Percentiles rank a stretch among this genome's conserved stretches.
These are phyloP conservation scores for Pouteria campechiana DNA, from an alignment of 179 eudicot species.

Conservation along the genomic window DNA sequence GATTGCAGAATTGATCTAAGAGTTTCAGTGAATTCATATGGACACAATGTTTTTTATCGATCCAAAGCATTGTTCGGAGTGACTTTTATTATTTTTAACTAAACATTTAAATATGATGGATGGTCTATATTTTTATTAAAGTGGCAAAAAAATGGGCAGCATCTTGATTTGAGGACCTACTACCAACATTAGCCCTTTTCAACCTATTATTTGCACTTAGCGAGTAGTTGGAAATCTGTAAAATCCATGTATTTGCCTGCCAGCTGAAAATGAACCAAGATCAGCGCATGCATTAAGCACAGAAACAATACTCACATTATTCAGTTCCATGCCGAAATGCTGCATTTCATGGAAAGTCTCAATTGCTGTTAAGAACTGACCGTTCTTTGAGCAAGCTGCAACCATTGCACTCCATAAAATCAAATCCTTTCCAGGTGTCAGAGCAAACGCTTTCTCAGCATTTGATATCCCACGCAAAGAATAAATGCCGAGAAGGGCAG, in stretches of 20 bases:
- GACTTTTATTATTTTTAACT: too few species aligned
- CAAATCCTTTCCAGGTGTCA: slow-evolving; percentile 29
- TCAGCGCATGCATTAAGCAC: slow-evolving; percentile 60
- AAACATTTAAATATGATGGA: too few species aligned
- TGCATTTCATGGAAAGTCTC: slow-evolving; percentile 38
- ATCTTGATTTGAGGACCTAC: too few species aligned
- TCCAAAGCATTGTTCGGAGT: too few species aligned
- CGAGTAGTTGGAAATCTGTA: too few species aligned
- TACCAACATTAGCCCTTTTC: too few species aligned
- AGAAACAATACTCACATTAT: slow-evolving; percentile 34
- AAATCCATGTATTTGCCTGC: slow-evolving; percentile 50
- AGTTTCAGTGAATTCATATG: too few species aligned
- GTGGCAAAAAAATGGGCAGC: too few species aligned
- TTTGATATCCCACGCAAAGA: slow-evolving; percentile 14
- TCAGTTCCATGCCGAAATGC: slow-evolving; percentile 31
- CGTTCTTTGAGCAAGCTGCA: slow-evolving; percentile 33
- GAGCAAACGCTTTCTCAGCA: slow-evolving; percentile 26
- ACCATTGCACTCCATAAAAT: slow-evolving; percentile 59
- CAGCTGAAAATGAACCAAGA: slow-evolving; percentile 22
- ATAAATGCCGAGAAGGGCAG: slow-evolving; percentile 44
- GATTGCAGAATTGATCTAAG: too few species aligned
- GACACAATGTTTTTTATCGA: too few species aligned
- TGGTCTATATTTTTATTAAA: too few species aligned
- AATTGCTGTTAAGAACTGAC: slow-evolving; percentile 25
- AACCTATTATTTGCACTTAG: too few species aligned